Conservation (phyloP, 768 basidiomycete species). For the Lactarius pseudohatsudake region DNA sequence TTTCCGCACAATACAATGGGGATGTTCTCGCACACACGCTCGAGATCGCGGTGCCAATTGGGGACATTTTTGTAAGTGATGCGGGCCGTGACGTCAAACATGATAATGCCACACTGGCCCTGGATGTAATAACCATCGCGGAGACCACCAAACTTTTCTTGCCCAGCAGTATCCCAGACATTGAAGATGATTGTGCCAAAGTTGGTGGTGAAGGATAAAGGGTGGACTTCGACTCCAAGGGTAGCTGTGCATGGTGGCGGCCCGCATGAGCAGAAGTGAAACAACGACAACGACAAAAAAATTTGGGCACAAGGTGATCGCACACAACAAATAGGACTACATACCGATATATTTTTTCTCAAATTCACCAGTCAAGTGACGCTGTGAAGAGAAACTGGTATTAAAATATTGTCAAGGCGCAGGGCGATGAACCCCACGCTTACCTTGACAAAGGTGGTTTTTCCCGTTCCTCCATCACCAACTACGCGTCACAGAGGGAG, state of each 20-base stretch:
- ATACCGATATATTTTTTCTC: constrained; percentile 99
- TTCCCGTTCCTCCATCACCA: constrained; percentile 95
- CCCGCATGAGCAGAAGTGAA: constrained; percentile 24
- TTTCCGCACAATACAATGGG: constrained; percentile 99
- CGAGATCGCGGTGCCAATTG: constrained; percentile 99
- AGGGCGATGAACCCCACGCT: constrained; percentile 31
- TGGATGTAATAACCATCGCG: constrained; percentile 97
- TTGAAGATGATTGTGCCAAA: constrained; percentile 99
- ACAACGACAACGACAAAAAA: neutral
- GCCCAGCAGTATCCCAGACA: constrained; percentile 99
- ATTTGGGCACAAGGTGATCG: constrained; percentile 4
- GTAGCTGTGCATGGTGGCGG: constrained; percentile 61
- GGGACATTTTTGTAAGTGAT: constrained; percentile 99
- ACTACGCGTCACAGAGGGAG: constrained; percentile 47
- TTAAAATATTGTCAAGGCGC: constrained; percentile 56
- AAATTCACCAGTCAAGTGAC: constrained; percentile 99
- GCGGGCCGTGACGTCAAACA: constrained; percentile 99
- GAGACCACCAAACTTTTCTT: constrained; percentile 99
- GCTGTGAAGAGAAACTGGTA: constrained; percentile 51
- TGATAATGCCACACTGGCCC: constrained; percentile 99
- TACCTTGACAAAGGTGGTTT: constrained; percentile 99
- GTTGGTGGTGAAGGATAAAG: constrained; percentile 94
- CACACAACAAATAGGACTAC: constrained; percentile 32
- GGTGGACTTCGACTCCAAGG: constrained; percentile 99
- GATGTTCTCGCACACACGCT: constrained; percentile 99